Evolutionary conservation across 768 basidiomycete genomes (phyloP), one percentile per base, ranked within the genome.

Genomic region (Tylopilus vinaceipallidus): DNA sequence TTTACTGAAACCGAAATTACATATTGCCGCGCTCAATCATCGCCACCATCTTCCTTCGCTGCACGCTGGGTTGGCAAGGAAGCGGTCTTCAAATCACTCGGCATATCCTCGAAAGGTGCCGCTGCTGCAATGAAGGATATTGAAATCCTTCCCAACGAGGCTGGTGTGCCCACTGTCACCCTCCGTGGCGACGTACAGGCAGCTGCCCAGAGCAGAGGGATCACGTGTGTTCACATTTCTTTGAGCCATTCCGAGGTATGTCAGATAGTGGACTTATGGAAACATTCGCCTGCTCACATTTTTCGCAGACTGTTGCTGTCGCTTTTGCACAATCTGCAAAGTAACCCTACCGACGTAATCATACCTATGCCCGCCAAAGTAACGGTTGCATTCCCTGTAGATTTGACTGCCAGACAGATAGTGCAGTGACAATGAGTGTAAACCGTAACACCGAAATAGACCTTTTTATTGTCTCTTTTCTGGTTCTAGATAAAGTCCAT

Each of bases 11-110:
- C 77, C 20, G 97, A 99, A 72, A 80, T 86, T 57, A 72, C 78
- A 11, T 98, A 98, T 76, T 98, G 95, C 71, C 76, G 73, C 43
- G 59, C 79, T n/a, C 93, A 98, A 61, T 86, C 95, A 3, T 90
- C 89, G 41, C 83, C 91, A 16, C 70, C 80, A 1, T 88, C 97
- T 8, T 98, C 95, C 2, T 94, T 97, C 64, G 95, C 97, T 19
- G 95, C 90, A 30, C 88, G 95, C 48, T 99, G 97, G 95, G 90
- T 82, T 24, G 95, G 92, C 44, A 99, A 98, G 72, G 97, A 98
- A 69, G 95, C 95, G 3, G 83, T 88, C 46, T 98, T 98, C 84
- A 98, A 98, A 74, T 89, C 93, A 5, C 79, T 99, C 2, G 89
- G 91, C 19, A 87, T 93, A 37, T 73, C 84, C 17, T 93, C 91